Conservation (phyloP, 2,329 filamentous ascomycete species). For the Apiospora pterosperma region DNA sequence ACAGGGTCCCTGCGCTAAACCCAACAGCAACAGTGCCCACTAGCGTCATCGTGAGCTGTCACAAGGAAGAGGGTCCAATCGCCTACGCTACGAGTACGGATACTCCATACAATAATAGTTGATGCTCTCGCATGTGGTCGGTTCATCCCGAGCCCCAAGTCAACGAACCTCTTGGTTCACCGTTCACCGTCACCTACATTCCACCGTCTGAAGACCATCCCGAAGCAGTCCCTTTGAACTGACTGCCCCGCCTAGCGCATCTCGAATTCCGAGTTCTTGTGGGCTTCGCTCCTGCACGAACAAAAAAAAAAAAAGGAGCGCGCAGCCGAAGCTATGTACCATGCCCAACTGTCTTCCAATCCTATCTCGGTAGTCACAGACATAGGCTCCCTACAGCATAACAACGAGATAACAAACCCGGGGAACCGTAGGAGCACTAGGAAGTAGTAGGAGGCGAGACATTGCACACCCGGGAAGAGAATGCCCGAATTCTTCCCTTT, state of each 20-base stretch:
- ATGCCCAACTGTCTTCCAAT: background rate
- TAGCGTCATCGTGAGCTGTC: background rate
- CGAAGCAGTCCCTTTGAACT: background rate
- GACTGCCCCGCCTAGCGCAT: background rate
- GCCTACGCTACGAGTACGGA: no score
- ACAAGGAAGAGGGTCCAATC: background rate
- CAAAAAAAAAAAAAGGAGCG: background rate
- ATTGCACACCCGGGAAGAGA: conserved; percentile 7
- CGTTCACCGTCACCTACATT: background rate
- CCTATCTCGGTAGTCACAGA: background rate
- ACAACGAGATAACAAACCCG: background rate
- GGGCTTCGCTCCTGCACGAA: background rate
- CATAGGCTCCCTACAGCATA: background rate
- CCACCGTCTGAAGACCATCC: background rate
- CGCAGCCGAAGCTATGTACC: background rate
- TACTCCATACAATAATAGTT: no score
- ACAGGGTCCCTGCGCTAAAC: background rate
- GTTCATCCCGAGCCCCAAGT: background rate
- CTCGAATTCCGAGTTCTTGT: background rate
- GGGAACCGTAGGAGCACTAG: background rate
- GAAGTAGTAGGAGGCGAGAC: background rate
- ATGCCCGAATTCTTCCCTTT: conserved; percentile 68
- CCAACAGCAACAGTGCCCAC: background rate
- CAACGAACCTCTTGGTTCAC: background rate
- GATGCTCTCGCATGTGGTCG: background rate